Conservation (phyloP, 2,329 filamentous ascomycete species). For the Sarocladium kiliense region DNA sequence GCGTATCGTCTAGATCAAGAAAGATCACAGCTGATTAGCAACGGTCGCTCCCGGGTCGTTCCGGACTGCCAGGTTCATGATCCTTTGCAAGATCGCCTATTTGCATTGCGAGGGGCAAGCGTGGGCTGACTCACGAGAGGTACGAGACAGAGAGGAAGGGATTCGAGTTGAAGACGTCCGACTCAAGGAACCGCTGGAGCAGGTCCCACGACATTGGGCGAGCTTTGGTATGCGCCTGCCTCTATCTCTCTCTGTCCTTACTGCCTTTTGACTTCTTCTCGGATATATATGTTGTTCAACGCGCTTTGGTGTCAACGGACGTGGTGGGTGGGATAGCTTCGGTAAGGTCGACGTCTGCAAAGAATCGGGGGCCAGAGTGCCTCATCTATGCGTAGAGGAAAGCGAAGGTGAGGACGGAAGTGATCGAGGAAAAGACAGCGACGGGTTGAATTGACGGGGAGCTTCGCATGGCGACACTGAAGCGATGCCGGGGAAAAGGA, state of each 20-base stretch:
- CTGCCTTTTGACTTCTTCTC: background rate
- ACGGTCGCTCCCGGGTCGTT: no score
- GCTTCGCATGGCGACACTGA: conserved; percentile 3
- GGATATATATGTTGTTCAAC: no score
- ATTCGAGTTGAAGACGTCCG: conserved; percentile 89
- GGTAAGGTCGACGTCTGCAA: background rate
- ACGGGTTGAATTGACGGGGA: background rate
- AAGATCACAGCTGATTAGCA: conserved; percentile 2
- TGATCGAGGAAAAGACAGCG: background rate
- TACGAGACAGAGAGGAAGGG: conserved; percentile 85
- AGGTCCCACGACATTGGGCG: conserved; percentile 74
- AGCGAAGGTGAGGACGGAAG: background rate
- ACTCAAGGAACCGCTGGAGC: conserved; percentile 86
- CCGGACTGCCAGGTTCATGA: background rate
- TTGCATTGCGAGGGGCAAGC: background rate
- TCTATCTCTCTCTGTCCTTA: background rate
- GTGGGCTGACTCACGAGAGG: conserved; percentile 61
- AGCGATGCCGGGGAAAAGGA: background rate
- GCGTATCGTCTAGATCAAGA: conserved; percentile 64
- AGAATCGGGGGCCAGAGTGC: background rate
- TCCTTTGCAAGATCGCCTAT: background rate
- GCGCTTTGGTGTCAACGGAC: background rate
- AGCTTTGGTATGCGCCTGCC: background rate
- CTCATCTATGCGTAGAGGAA: conserved; percentile 1
- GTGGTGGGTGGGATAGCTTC: background rate